phyloP scores from a whole-genome alignment of 768 basidiomycete species.

The Ramaria rubella region DNA sequence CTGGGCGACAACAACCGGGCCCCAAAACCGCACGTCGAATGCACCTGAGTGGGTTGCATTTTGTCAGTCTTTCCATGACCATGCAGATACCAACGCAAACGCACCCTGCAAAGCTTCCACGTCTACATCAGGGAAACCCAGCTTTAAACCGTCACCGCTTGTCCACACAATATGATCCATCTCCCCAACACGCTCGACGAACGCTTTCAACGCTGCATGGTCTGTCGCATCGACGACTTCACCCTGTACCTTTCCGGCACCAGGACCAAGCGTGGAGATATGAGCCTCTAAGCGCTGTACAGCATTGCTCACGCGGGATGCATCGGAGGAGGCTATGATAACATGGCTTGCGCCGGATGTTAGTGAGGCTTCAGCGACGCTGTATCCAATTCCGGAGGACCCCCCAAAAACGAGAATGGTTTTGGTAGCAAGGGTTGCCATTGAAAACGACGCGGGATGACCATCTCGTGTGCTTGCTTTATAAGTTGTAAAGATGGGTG shows the following conservation, averaged over 20 bases:
- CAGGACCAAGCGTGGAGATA: not conserved
- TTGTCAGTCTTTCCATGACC: not conserved
- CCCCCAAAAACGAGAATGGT: conserved; percentile 11
- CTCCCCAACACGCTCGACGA: conserved; percentile 10
- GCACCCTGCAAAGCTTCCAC: not conserved
- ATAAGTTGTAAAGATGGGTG: too few relatives aligned
- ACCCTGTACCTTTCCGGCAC: conserved; percentile 5
- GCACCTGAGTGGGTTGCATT: not conserved
- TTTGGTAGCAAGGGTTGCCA: conserved; percentile 6
- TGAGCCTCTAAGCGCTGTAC: conserved; percentile 5
- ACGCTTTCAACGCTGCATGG: not conserved
- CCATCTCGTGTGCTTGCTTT: too few relatives aligned
- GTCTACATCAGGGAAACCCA: conserved; percentile 7
- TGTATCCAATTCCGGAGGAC: conserved; percentile 13
- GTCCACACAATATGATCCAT: conserved; percentile 14
- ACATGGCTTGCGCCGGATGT: conserved; percentile 8
- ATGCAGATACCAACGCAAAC: not conserved
- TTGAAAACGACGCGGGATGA: too few relatives aligned
- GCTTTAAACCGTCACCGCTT: conserved; percentile 7
- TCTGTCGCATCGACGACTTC: conserved; percentile 3
- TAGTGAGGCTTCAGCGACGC: conserved; percentile 8
- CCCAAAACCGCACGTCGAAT: conserved; percentile 17
- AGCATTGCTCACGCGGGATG: not conserved
- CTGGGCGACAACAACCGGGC: conserved; percentile 12
- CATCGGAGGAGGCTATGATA: conserved; percentile 9